phyloP scores from a whole-genome alignment of 2,329 filamentous ascomycete species.

The Scedosporium aurantiacum region DNA sequence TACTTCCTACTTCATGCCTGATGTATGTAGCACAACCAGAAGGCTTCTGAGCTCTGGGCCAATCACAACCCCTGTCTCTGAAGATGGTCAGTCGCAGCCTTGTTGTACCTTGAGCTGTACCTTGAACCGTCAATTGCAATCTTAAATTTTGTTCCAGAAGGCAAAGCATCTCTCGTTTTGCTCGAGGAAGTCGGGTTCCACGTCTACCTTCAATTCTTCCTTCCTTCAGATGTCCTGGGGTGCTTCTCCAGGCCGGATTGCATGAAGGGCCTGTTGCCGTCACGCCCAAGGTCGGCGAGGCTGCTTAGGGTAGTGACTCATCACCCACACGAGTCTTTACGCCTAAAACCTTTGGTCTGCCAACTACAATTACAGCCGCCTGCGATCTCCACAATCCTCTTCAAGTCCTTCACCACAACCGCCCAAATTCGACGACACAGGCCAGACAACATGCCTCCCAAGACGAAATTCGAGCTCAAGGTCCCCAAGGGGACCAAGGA shows the following conservation, averaged over 20 bases:
- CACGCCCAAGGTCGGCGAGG: conserved; percentile 1
- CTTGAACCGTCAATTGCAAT: not conserved
- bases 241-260: not conserved
- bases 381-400: not conserved
- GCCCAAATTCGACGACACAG: not conserved
- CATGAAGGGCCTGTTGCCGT: conserved; percentile 6
- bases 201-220: not conserved
- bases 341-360: not conserved
- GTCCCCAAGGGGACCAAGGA: conserved; percentile 87
- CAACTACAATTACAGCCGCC: not conserved
- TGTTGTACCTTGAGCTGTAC: not conserved
- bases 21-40: not conserved
- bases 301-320: conserved; percentile 7
- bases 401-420: conserved; percentile 3
- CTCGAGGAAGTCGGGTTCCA: not conserved
- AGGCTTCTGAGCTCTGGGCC: not conserved
- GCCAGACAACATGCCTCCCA: conserved; percentile 12
- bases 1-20: not conserved
- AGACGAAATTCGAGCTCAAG: conserved; percentile 60
- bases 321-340: conserved; percentile 3
- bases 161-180: not conserved
- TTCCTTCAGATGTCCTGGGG: not conserved
- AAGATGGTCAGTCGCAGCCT: not conserved
- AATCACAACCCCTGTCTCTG: not conserved
- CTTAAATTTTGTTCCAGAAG: not conserved